phyloP scores from a whole-genome alignment of 805 yeast genomes.

The Yamadazyma sp. region DNA sequence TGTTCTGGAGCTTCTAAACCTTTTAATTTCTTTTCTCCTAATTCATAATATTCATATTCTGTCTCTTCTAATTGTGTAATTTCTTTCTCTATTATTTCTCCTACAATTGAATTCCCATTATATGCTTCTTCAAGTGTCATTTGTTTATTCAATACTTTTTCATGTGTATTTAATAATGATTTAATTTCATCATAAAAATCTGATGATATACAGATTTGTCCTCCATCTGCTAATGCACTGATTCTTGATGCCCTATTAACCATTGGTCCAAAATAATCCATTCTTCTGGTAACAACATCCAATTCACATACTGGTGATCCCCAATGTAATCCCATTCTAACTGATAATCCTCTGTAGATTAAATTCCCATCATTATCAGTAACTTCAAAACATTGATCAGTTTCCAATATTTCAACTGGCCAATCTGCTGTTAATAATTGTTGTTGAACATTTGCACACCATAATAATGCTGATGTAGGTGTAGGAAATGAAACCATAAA shows the following conservation, averaged over 20 bases:
- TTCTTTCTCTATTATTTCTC: conserved; percentile 62
- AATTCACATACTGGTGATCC: conserved; percentile 95
- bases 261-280: conserved; percentile 99
- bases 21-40: conserved; percentile 87
- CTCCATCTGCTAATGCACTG: conserved; percentile 95
- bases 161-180: conserved; percentile 50
- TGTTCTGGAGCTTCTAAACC: conserved; percentile 93
- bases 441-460: conserved; percentile 93
- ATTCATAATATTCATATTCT: conserved; percentile 63
- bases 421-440: conserved; percentile 82
- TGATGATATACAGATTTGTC: conserved; percentile 85
- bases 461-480: conserved; percentile 81
- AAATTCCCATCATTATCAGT: conserved; percentile 57
- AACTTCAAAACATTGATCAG: conserved; percentile 80
- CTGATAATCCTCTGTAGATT: conserved; percentile 86
- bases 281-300: conserved; percentile 91
- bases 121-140: conserved; percentile 37
- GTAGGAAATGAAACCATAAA: conserved; percentile 97
- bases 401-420: conserved; percentile 88
- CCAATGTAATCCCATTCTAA: conserved; percentile 98
- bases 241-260: conserved; percentile 94
- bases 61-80: conserved; percentile 59
- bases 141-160: conserved; percentile 29
- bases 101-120: conserved; percentile 46
- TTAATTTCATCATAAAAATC: conserved; percentile 76